Percentiles rank a stretch among this genome's conserved stretches.
These are phyloP conservation scores for Colletotrichum viniferum DNA, from an alignment of 2,329 filamentous ascomycete species.

Conservation along the genomic window DNA sequence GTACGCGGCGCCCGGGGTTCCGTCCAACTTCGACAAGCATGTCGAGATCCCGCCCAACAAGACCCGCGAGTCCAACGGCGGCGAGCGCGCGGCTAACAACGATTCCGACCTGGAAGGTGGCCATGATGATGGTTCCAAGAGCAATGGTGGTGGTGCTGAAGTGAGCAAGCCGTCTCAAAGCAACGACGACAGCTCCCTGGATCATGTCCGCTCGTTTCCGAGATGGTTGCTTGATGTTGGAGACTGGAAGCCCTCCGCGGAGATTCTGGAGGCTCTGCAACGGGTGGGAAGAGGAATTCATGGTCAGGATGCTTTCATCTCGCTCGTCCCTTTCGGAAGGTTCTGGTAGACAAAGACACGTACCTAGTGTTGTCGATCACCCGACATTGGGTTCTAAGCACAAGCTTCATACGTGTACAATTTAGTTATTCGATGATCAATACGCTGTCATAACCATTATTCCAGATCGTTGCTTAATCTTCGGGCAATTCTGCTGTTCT, in stretches of 20 bases:
- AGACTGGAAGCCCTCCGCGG: not conserved
- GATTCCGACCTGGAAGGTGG: not conserved
- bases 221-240: not conserved
- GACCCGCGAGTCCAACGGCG: fast-evolving
- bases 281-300: not conserved
- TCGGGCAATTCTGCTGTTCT: not conserved
- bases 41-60: not conserved
- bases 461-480: not conserved
- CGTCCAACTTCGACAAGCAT: not conserved
- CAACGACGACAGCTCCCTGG: not conserved
- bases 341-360: not conserved
- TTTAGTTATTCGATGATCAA: not conserved
- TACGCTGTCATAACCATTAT: fast-evolving
- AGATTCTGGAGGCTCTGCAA: not conserved
- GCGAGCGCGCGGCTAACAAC: fast-evolving
- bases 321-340: not conserved
- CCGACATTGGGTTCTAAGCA: not conserved
- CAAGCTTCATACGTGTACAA: fast-evolving
- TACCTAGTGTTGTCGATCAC: not conserved
- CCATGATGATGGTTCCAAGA: not conserved
- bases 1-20: not conserved
- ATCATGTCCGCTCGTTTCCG: not conserved
- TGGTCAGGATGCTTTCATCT: not conserved
- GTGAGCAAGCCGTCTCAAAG: not conserved
- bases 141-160: not conserved